phyloP scores from a whole-genome alignment of 768 basidiomycete species.

The Boletales sp. region DNA sequence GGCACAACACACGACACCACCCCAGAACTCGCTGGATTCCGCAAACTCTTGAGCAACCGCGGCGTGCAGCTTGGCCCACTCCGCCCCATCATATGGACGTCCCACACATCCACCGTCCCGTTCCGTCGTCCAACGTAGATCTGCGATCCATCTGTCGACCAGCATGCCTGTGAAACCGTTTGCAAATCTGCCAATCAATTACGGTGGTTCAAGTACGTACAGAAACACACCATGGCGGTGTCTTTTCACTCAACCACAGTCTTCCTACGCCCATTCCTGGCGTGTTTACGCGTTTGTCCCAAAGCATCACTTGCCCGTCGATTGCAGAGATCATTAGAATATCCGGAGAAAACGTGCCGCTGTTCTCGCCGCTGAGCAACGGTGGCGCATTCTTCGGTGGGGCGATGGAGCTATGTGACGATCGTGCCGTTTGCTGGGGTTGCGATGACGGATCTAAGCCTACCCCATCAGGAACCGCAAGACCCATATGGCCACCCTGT shows the following conservation, averaged over 20 bases:
- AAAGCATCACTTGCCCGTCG: constrained; percentile 89
- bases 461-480: constrained; percentile 29
- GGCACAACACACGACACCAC: constrained; percentile 89
- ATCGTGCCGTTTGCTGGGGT: constrained; percentile 22
- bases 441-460: constrained; percentile 19
- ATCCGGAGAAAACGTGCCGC: constrained; percentile 71
- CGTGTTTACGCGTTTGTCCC: constrained; percentile 76
- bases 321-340: constrained; percentile 84
- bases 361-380: constrained; percentile 58
- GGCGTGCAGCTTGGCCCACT: constrained; percentile 64
- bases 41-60: constrained; percentile 73
- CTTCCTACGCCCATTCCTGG: constrained; percentile 73
- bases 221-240: constrained; percentile 94
- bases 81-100: constrained; percentile 76
- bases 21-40: constrained; percentile 85
- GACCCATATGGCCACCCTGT: constrained; percentile 15
- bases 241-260: constrained; percentile 87
- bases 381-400: constrained; percentile 77
- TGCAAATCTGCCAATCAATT: constrained; percentile 2
- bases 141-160: constrained; percentile 85
- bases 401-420: constrained; percentile 37
- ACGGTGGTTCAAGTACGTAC: constrained; percentile 43
- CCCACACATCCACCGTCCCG: constrained; percentile 91
- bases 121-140: constrained; percentile 91
- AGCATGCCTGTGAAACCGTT: constrained; percentile 68